Percentiles rank a stretch among this genome's conserved stretches.
These are phyloP conservation scores for Cryptococcus floricola DNA, from an alignment of 1,284 basidiomycete species.

Conservation along the genomic window DNA sequence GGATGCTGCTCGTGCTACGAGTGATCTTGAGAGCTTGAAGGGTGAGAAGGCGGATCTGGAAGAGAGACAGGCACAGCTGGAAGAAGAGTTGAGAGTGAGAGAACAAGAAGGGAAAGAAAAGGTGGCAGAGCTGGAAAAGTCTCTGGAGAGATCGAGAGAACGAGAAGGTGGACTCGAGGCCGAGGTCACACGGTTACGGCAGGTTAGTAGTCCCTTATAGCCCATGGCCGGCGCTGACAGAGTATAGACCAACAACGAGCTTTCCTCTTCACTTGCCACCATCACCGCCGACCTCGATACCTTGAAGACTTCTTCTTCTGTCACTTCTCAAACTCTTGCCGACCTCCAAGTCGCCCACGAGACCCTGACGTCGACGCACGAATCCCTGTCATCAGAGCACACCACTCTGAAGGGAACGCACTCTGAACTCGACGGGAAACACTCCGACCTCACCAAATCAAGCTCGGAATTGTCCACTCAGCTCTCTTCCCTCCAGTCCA, in stretches of 20 bases:
- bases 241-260: conserved; percentile 26
- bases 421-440: conserved; percentile 13
- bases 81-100: conserved; percentile 5
- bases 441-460: conserved; percentile 13
- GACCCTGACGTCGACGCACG: conserved; percentile 15
- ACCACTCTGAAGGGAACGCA: conserved; percentile 15
- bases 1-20: conserved; percentile 4
- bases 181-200: conserved; percentile 42
- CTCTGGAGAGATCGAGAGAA: conserved; percentile 39
- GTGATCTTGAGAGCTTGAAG: conserved; percentile 8
- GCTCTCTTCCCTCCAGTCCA: conserved; percentile 15
- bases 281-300: conserved; percentile 18
- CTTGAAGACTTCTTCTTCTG: conserved; percentile 9
- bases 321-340: conserved; percentile 5
- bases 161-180: conserved; percentile 44
- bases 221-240: neutral
- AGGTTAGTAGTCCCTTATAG: conserved; percentile 24
- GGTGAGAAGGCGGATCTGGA: conserved; percentile 15
- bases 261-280: conserved; percentile 14
- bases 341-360: conserved; percentile 23
- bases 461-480: conserved; percentile 9
- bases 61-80: conserved; percentile 13
- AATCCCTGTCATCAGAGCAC: conserved; percentile 8
- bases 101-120: conserved; percentile 18
- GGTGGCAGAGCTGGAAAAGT: conserved; percentile 34